phyloP scores from a whole-genome alignment of 257 asterid genomes.

The Solanum rostratum region DNA sequence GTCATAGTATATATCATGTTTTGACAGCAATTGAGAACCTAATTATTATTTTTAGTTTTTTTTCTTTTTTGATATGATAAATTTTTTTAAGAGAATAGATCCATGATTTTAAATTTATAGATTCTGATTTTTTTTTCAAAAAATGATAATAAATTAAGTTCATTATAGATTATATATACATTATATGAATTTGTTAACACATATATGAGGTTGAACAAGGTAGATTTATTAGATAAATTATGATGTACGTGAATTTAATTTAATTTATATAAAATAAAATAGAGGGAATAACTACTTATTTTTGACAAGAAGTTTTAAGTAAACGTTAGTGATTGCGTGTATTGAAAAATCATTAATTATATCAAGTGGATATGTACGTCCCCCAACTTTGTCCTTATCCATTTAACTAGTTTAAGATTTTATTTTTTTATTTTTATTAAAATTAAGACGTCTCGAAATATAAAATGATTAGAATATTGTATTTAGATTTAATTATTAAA shows the following conservation, averaged over 20 bases:
- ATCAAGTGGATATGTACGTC: not conserved
- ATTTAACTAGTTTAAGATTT: not conserved
- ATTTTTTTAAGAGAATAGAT: not conserved
- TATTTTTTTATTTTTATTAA: too few relatives aligned
- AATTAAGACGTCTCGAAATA: too few relatives aligned
- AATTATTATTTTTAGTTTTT: not conserved
- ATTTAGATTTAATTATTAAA: too few relatives aligned
- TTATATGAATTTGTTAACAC: not conserved
- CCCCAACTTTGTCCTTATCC: not conserved
- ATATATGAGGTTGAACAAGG: too few relatives aligned
- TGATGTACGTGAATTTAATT: too few relatives aligned
- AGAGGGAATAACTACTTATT: not conserved
- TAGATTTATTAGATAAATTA: too few relatives aligned
- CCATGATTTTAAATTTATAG: not conserved
- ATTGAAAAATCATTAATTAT: not conserved
- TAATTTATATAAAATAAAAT: too few relatives aligned
- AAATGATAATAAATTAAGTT: not conserved
- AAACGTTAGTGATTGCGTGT: not conserved
- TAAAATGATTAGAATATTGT: too few relatives aligned
- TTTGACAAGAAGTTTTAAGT: not conserved
- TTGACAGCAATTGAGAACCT: not conserved
- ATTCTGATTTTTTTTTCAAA: not conserved
- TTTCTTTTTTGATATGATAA: not conserved
- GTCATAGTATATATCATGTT: not conserved
- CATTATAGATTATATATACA: not conserved